These are phyloP conservation scores for Alternaria triticina DNA, from an alignment of 2,329 filamentous ascomycete genomes.

Conservation along the genomic window DNA sequence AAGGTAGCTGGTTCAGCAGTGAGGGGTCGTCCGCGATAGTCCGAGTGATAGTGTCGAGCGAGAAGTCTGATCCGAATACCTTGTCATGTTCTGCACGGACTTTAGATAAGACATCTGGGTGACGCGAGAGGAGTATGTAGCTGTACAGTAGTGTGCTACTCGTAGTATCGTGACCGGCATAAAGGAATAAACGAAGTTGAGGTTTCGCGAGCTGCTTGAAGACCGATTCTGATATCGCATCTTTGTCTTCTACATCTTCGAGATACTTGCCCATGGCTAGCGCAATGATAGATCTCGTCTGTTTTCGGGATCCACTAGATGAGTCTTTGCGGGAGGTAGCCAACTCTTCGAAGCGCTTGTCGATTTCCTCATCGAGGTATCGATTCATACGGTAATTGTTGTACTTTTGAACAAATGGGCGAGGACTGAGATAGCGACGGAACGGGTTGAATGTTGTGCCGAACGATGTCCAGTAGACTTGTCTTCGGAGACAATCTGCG, in stretches of 20 bases:
- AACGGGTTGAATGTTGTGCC: conserved; percentile 19
- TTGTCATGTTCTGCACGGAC: conserved; percentile 37
- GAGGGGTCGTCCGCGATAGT: conserved; percentile 16
- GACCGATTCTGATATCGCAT: conserved; percentile 1
- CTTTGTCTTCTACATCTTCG: conserved; percentile 4
- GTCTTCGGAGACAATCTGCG: conserved; percentile 14
- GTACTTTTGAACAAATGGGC: conserved; percentile 15
- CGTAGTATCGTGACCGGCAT: conserved; percentile 42
- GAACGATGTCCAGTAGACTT: conserved; percentile 20
- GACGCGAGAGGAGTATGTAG: conserved; percentile 24
- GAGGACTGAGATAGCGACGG: conserved; percentile 16
- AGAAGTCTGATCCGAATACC: conserved; percentile 32
- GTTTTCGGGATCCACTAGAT: neutral
- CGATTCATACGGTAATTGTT: conserved; percentile 17
- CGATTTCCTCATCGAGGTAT: conserved; percentile 19
- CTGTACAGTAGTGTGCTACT: conserved; percentile 35
- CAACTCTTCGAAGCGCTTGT: conserved; percentile 21
- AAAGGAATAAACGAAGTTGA: conserved; percentile 41
- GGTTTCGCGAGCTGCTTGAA: conserved; percentile 25
- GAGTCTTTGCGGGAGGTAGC: neutral
- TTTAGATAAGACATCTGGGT: conserved; percentile 28
- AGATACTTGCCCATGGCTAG: conserved; percentile 13
- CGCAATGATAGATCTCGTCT: conserved; percentile 1
- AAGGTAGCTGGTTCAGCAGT: conserved; percentile 33
- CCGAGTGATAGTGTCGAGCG: neutral